phyloP scores from a whole-genome alignment of 1,284 basidiomycete species.

The Golubevia sp. region DNA sequence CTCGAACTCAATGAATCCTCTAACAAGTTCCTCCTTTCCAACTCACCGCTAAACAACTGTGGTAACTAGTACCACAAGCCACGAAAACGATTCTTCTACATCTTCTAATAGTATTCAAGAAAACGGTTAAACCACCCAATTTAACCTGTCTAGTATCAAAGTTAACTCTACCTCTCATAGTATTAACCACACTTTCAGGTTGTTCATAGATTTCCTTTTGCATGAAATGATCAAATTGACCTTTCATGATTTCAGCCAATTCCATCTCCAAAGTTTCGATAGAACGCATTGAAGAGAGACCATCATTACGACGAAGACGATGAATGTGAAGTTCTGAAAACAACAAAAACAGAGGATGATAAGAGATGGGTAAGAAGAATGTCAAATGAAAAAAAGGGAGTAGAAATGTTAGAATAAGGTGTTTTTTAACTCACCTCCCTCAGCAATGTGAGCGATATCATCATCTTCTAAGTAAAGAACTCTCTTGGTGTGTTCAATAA shows the following conservation, averaged over 20 bases:
- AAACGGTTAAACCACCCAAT: slow-evolving; percentile 91
- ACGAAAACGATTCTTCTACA: slow-evolving; percentile 94
- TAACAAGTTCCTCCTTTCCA: neutral
- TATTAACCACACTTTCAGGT: slow-evolving; percentile 99
- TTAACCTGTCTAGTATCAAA: slow-evolving; percentile 91
- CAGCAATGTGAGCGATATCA: slow-evolving; percentile 96
- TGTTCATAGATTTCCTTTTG: slow-evolving; percentile 99
- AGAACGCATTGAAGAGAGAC: slow-evolving; percentile 78
- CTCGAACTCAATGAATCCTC: neutral
- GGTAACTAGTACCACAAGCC: slow-evolving; percentile 97
- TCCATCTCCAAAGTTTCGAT: slow-evolving; percentile 99
- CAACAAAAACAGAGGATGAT: neutral
- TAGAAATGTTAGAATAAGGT: neutral
- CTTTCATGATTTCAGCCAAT: slow-evolving; percentile 99
- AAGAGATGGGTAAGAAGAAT: slow-evolving; percentile 4
- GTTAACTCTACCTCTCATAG: slow-evolving; percentile 99
- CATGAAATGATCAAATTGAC: slow-evolving; percentile 99
- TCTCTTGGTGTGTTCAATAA: slow-evolving; percentile 98
- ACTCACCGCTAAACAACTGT: slow-evolving; percentile 83
- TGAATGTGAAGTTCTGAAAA: slow-evolving; percentile 88
- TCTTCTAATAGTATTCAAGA: slow-evolving; percentile 92
- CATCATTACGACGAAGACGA: slow-evolving; percentile 82
- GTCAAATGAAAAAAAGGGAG: neutral
- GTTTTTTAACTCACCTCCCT: slow-evolving; percentile 68
- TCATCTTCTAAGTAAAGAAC: slow-evolving; percentile 99